These are phyloP conservation scores for Diaporthe destruens DNA, from an alignment of 2,329 filamentous ascomycete species.

Conservation along the genomic window DNA sequence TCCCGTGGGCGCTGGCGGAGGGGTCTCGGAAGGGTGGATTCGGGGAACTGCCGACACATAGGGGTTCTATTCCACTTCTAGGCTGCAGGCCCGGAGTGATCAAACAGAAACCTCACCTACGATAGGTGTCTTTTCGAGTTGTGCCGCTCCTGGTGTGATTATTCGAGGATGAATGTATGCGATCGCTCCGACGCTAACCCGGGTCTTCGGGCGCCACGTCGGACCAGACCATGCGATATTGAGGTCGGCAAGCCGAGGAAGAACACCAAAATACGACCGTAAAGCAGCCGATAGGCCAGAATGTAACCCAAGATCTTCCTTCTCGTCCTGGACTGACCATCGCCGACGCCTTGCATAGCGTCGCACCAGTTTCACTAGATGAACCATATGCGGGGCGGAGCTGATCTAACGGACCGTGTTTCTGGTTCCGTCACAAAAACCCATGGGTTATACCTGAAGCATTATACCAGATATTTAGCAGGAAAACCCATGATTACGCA, in stretches of 20 bases:
- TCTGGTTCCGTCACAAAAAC: slow-evolving; percentile 16
- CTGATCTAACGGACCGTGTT: slow-evolving; percentile 27
- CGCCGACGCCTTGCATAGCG: not conserved
- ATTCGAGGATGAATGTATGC: not conserved
- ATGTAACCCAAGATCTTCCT: not conserved
- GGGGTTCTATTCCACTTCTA: slow-evolving; percentile 17
- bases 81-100: slow-evolving; percentile 21
- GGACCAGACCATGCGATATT: slow-evolving; percentile 20
- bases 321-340: not conserved
- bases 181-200: slow-evolving; percentile 17
- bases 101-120: not conserved
- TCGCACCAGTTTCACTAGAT: slow-evolving; percentile 25
- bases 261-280: not conserved
- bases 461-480: not conserved
- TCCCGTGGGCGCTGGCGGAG: not conserved
- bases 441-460: slow-evolving; percentile 1
- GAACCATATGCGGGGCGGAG: slow-evolving; percentile 25
- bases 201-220: slow-evolving; percentile 8
- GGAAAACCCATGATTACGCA: not conserved
- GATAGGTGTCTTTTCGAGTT: not conserved
- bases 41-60: slow-evolving; percentile 16
- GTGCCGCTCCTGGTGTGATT: slow-evolving; percentile 19
- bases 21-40: slow-evolving; percentile 17
- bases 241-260: not conserved
- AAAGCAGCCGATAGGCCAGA: slow-evolving; percentile 14